Percentiles rank a stretch among this genome's conserved stretches.
phyloP scores from a whole-genome alignment of 129 eudicot genomes.

The Sambucus nigra region DNA sequence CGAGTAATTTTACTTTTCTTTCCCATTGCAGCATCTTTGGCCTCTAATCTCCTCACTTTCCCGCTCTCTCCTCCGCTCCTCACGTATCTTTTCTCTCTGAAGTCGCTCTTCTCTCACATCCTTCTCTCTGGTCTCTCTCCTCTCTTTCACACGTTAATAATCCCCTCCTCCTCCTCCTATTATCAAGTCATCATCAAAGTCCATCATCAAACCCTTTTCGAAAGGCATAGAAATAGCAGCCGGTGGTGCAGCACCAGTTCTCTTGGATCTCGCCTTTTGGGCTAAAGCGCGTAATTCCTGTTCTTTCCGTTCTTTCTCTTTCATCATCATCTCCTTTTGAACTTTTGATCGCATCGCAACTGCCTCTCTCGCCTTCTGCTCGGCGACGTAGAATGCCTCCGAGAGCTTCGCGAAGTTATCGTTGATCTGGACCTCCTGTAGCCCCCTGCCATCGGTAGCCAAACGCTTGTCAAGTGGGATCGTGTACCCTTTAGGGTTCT shows the following conservation, averaged over 20 bases:
- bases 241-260: constrained; percentile 53
- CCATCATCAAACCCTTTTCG: constrained; percentile 32
- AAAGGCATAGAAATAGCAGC: constrained; percentile 32
- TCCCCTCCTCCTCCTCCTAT: no score
- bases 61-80: constrained; percentile 75
- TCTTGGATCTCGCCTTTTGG: constrained; percentile 75
- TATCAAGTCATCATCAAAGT: constrained; percentile 31
- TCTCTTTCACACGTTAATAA: constrained; percentile 38
- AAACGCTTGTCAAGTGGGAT: constrained; percentile 90
- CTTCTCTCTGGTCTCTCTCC: constrained; percentile 44
- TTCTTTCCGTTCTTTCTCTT: constrained; percentile 81
- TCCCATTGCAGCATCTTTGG: constrained; percentile 85
- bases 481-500: constrained; percentile 88
- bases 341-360: constrained; percentile 80
- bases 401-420: constrained; percentile 86
- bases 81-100: constrained; percentile 73
- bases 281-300: constrained; percentile 71
- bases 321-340: constrained; percentile 88
- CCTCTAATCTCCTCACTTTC: constrained; percentile 83
- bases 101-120: constrained; percentile 68
- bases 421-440: constrained; percentile 85
- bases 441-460: constrained; percentile 95
- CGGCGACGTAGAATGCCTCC: constrained; percentile 78
- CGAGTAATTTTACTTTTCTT: constrained; percentile 87
- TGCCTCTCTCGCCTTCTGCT: constrained; percentile 87